phyloP scores from a whole-genome alignment of 129 eudicot species.

The Pittosporum tobira region DNA sequence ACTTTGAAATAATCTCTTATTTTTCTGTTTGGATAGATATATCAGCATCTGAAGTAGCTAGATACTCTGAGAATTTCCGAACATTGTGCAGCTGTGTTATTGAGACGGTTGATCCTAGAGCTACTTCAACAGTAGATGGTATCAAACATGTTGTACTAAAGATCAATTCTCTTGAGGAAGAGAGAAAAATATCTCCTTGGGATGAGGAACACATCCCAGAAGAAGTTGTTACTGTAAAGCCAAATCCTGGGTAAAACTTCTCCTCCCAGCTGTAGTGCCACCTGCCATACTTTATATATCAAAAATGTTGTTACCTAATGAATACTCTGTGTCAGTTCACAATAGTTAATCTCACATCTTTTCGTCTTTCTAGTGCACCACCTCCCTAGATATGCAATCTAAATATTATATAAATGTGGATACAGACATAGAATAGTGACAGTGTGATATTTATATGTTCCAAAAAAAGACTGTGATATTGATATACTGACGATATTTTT shows the following conservation, averaged over 20 bases:
- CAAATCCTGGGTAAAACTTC: slow-evolving; percentile 66
- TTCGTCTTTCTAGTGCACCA: background rate
- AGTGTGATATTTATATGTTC: too few relatives aligned
- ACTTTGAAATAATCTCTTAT: slow-evolving; percentile 9
- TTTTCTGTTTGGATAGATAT: slow-evolving; percentile 46
- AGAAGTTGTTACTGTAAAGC: slow-evolving; percentile 64
- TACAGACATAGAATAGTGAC: too few relatives aligned
- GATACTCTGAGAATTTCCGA: slow-evolving; percentile 64
- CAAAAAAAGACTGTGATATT: too few relatives aligned
- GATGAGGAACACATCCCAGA: slow-evolving; percentile 80
- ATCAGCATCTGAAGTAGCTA: slow-evolving; percentile 76
- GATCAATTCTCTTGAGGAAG: slow-evolving; percentile 65
- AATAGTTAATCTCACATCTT: background rate
- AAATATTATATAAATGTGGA: too few relatives aligned
- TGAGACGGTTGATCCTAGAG: slow-evolving; percentile 77
- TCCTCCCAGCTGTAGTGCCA: slow-evolving; percentile 6
- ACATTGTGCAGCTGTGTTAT: slow-evolving; percentile 70
- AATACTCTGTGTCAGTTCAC: background rate
- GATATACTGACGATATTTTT: too few relatives aligned
- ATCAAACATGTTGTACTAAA: slow-evolving; percentile 50
- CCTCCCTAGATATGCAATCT: background rate
- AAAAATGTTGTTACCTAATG: background rate
- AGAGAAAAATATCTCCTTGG: slow-evolving; percentile 53
- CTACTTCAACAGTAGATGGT: slow-evolving; percentile 53
- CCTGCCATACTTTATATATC: slow-evolving; percentile 3